Evolutionary conservation across 2,329 filamentous ascomycete species (phyloP), one percentile per base, ranked within the genome.

Genomic region (Emergomyces orientalis): DNA sequence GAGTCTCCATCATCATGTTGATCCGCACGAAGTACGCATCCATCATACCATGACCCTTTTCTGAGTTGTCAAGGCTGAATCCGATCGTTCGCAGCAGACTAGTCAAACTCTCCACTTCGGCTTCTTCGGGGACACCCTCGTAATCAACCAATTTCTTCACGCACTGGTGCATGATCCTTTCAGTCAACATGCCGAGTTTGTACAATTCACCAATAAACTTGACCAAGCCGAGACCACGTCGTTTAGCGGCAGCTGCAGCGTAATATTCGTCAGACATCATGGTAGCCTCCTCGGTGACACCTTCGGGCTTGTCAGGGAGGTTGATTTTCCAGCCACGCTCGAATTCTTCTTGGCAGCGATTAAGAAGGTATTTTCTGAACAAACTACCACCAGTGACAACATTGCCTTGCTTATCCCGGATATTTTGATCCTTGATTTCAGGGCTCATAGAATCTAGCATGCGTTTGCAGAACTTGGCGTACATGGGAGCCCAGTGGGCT

Each of bases 151-250:
- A 85, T 78, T 96, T 96, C 80, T 91, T 88, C 34, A 99, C 91
- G 84, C 94, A 99, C 78, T 97, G 91, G 81, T 99, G 93, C 94
- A 99, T 99, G 79, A 99, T 99, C 75, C 93, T 90, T 77, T 97
- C 90, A 65, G 94, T 99, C 76, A 99, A 84, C 94, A 99, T 99
- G 75, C 89, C 88, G 65, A 99, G 86, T 83, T 97, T 99, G 86
- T 96, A 99, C 55, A 99, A 86, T 79, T 99, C 94, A 81, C 94
- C 94, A 73, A 99, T 99, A 80, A 99, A 99, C 78, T 97, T 93
- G 67, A 99, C 93, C 27, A 99, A 85, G 87, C 94, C 94, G 67
- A 99, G 89, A 79, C 94, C 94, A 77, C 91, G 89, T 78, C 94
- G 88, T 83, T 99, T 99, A 72, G 92, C 92, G 63, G 93, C 92